Conservation (phyloP, 2,329 filamentous ascomycete species). For the Colletotrichum brevisporum region DNA sequence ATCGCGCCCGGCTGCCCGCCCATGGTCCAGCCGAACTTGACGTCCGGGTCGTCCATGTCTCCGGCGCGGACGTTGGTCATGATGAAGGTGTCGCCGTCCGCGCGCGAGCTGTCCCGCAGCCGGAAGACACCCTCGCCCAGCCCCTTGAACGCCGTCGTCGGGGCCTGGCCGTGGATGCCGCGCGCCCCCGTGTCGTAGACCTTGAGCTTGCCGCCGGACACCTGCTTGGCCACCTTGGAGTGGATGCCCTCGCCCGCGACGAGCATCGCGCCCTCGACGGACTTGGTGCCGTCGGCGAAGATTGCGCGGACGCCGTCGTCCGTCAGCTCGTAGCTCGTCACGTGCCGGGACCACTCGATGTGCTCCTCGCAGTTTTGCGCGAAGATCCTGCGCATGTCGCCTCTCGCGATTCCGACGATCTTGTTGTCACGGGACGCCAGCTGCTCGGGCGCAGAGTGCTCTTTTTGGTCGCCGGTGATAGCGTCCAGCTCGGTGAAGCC, state of each 20-base stretch:
- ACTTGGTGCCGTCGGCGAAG: slow-evolving; percentile 74
- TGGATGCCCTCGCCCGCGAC: slow-evolving; percentile 75
- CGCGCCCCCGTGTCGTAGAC: not conserved
- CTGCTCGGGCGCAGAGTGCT: slow-evolving; percentile 49
- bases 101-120: slow-evolving; percentile 62
- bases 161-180: slow-evolving; percentile 76
- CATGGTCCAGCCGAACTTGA: slow-evolving; percentile 77
- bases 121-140: slow-evolving; percentile 75
- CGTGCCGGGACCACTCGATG: slow-evolving; percentile 69
- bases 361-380: slow-evolving; percentile 67
- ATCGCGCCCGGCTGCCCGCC: slow-evolving; percentile 70
- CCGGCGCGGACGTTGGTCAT: slow-evolving; percentile 75
- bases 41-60: slow-evolving; percentile 70
- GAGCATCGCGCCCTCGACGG: slow-evolving; percentile 70
- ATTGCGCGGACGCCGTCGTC: slow-evolving; percentile 66
- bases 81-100: slow-evolving; percentile 63
- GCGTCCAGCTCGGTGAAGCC: slow-evolving; percentile 47
- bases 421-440: slow-evolving; percentile 70
- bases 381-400: slow-evolving; percentile 74
- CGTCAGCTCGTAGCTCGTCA: slow-evolving; percentile 72
- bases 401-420: slow-evolving; percentile 72
- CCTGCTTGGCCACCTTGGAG: slow-evolving; percentile 71
- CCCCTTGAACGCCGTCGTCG: slow-evolving; percentile 71
- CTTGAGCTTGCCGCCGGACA: slow-evolving; percentile 61
- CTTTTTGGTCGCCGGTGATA: not conserved